Base-by-base conservation (phyloP, 257 asterid genomes). In the Solanum corneliomulleri region DNA sequence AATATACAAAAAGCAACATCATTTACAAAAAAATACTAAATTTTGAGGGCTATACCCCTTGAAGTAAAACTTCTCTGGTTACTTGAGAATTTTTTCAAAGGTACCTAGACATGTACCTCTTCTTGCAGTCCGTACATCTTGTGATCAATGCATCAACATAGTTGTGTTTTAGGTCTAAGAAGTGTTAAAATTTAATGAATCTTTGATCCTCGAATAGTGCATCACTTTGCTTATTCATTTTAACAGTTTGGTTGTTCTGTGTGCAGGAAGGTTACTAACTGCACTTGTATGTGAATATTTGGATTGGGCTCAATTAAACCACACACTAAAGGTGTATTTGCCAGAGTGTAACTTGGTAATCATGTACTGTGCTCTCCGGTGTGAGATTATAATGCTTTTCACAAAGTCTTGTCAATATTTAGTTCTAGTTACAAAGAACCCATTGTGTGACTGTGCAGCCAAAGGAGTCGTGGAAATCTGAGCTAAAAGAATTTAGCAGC, bases 291-390 rank as follows among this genome's bases (percentile, higher is more conserved):
- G 98, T 88, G 99, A 96, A 92, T 95, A 96, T 92, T 86, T 96
- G 93, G 99, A 96, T 90, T 96, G 98, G 99, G 99, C 99, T 84
- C 95, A 95, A 77, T 91, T 96, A 75, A 95, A 90, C 93, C 98
- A 95, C 90, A 95, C 98, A 11, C 84, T 93, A 88, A 96, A 96
- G 92, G 99, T 96, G 86, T 96, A 93, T 92, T 89, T 91, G 90
- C 99, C 99, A n/a, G 98, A 96, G 92, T 95, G 97, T 89, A 96
- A 96, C 86, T 86, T 95, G 98, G 99, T 96, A 93, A 84, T 33
- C 83, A 72, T 86, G 84, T 52, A 86, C 49, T 9, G 82, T 42
- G 71, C 66, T 70, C 83, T 49, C 70, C 13, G 20, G 69, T 18
- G 44, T 20, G 70, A 81, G 2, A 20, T 49, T 49, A 49, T 49